phyloP scores from a whole-genome alignment of 768 basidiomycete species.

The Dioszegia hungarica region DNA sequence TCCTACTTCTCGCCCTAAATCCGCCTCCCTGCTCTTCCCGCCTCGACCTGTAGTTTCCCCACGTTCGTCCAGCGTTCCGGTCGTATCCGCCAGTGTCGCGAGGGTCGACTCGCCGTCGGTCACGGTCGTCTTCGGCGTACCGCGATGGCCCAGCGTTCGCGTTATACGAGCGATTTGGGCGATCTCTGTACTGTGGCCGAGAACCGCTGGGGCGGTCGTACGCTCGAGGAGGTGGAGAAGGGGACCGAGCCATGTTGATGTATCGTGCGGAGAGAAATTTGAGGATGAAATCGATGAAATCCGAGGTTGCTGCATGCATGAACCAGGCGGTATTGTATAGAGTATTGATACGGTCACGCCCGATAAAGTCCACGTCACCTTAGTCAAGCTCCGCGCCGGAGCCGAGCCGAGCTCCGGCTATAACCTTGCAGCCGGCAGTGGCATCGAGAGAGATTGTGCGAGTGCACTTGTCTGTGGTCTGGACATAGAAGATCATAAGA shows the following conservation, averaged over 20 bases:
- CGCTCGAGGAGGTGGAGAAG: conserved; percentile 11
- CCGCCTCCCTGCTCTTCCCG: neutral
- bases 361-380: neutral
- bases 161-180: neutral
- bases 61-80: conserved; percentile 4
- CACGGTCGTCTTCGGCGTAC: neutral
- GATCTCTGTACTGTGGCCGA: neutral
- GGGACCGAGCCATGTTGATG: conserved; percentile 17
- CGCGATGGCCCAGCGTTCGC: neutral
- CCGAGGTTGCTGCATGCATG: no score
- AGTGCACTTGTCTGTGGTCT: no score
- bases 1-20: neutral
- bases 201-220: neutral
- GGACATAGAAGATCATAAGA: no score
- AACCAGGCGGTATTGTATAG: neutral
- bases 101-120: neutral
- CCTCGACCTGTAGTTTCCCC: conserved; percentile 4
- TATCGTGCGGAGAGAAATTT: neutral
- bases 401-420: neutral
- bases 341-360: no score
- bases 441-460: neutral
- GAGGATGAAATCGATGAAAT: neutral
- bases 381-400: neutral
- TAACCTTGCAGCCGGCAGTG: neutral
- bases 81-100: neutral